Evolutionary conservation across 805 yeast species (phyloP), one percentile per base, ranked within the genome.

Genomic region (Alloascoidea hylecoeti): DNA sequence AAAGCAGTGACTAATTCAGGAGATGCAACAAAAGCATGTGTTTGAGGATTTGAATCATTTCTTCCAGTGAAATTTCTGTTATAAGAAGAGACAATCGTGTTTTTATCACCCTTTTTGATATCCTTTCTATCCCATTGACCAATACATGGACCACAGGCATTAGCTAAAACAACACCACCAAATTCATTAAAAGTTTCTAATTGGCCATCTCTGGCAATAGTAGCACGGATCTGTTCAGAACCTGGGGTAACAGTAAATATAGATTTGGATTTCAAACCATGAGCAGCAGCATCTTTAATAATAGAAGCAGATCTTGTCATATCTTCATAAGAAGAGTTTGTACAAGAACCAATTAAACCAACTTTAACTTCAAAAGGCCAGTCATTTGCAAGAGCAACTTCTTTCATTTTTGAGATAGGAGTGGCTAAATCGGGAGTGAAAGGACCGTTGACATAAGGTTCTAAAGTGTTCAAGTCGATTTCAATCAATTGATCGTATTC

Each of bases 91-190:
- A 89, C 89, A 63, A 89, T 89, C 53, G 96, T 89, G 74, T 89
- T 89, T 67, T 84, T 81, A 63, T 83, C 95, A 59, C 88, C 92
- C 72, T 83, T 85, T 70, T 83, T 77, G 61, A 84, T 75, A 60
- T 83, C 88, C 55, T 71, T 81, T 66, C 97, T 81, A 61, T 88
- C 96, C 97, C 97, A 89, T 71, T 89, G 96, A 56, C 97, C 97
- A 57, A 88, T 88, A 74, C 97, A 88, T 57, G 97, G 97, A 56
- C 97, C 97, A 72, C 97, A 89, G 42, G 97, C 97, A 58, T 89
- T 89, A 44, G 97, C 96, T 57, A 89, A 69, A 40, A 89, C 96
- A 44, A 79, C 71, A 59, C 95, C 97, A 50, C 96, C 96, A 52
- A 80, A 82, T 54, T 84, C 85, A 56, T 78, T 76, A 63, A 89